Evolutionary conservation across 164 flowering plant genomes (phyloP).

Genomic region (Aristolochia fimbriata): DNA sequence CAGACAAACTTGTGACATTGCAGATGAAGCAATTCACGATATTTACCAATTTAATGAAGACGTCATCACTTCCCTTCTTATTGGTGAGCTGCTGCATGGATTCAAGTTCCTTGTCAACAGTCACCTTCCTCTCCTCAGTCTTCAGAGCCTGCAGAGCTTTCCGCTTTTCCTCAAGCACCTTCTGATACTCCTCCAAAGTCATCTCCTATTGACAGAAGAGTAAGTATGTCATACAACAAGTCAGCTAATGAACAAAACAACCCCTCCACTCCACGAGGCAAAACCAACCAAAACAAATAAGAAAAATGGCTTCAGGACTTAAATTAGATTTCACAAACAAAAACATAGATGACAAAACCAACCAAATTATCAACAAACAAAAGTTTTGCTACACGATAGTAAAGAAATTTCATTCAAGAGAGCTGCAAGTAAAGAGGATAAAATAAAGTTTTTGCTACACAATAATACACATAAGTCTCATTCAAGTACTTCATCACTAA

Average conservation of each 20-base stretch:
- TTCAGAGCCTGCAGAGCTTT: conserved; percentile 55
- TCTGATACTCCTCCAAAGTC: conserved; percentile 87
- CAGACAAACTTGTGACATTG: neutral
- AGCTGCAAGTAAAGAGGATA: too few relatives aligned
- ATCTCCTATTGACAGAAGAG: conserved; percentile 42
- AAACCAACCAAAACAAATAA: too few relatives aligned
- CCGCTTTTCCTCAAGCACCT: conserved; percentile 83
- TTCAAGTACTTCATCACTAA: too few relatives aligned
- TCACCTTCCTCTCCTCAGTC: conserved; percentile 71
- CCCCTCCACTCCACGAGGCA: too few relatives aligned
- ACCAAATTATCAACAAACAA: too few relatives aligned
- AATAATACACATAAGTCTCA: too few relatives aligned
- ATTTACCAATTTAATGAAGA: conserved; percentile 67
- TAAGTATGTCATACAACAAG: neutral
- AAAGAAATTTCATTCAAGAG: too few relatives aligned
- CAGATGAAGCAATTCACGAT: neutral
- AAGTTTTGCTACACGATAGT: too few relatives aligned
- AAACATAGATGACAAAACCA: too few relatives aligned
- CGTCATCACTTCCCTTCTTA: conserved; percentile 67
- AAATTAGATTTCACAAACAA: too few relatives aligned
- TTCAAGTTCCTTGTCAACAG: conserved; percentile 52
- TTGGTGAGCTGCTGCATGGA: conserved; percentile 67
- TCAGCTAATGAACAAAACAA: neutral
- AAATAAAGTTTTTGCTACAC: too few relatives aligned
- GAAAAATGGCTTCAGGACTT: too few relatives aligned